Conservation (phyloP, 2,329 filamentous ascomycete species). For the Botrytis elliptica region DNA sequence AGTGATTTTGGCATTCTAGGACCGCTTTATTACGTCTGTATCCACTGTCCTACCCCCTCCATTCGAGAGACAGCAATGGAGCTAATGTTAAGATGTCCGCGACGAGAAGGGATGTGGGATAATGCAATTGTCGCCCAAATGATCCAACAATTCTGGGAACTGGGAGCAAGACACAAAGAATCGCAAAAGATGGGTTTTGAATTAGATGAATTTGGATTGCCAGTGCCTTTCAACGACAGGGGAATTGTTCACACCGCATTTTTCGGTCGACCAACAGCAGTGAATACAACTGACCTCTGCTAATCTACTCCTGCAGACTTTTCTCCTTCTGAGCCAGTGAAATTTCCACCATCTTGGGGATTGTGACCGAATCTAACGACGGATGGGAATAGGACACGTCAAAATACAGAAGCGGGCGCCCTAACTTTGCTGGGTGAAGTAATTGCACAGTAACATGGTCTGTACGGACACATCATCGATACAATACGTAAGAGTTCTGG, state of each 20-base stretch:
- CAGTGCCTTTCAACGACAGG: not conserved
- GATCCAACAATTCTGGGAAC: not conserved
- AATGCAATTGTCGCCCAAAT: not conserved
- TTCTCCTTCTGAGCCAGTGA: not conserved
- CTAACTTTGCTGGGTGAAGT: not conserved
- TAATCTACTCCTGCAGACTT: not conserved
- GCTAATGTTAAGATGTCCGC: not conserved
- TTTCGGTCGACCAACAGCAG: not conserved
- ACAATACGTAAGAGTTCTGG: too few species aligned
- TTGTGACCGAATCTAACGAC: not conserved
- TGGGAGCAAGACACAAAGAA: not conserved
- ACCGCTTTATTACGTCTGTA: not conserved
- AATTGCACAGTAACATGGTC: not conserved
- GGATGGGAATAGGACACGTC: not conserved
- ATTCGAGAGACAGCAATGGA: not conserved
- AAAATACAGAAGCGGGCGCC: not conserved
- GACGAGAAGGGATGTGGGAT: not conserved
- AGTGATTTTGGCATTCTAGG: not conserved
- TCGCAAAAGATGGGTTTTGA: not conserved
- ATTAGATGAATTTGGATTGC: not conserved
- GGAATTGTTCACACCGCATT: not conserved
- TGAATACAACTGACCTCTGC: not conserved
- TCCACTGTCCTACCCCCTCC: not conserved
- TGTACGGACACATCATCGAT: not conserved
- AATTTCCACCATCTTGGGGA: not conserved